Base-by-base conservation (phyloP, 108 stramenopile genomes). In the Chaetoceros tenuissimus region DNA sequence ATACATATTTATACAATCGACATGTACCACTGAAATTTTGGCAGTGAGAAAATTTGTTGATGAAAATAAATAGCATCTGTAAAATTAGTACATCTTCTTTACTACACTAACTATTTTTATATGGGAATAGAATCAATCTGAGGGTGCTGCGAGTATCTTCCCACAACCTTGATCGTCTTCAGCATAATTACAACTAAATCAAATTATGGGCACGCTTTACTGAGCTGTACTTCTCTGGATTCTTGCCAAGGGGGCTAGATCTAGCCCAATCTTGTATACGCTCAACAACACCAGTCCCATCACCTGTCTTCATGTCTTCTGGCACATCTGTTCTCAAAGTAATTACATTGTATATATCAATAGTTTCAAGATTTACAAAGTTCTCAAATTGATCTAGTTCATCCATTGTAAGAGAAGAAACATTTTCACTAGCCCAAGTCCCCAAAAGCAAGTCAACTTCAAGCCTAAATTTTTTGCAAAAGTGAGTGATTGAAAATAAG, bases 341-440 rank as follows among this genome's bases (percentile, higher is more conserved):
- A 55, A 99, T 71, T 45, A 96, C 85, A 68, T 97, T 98, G 80
- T 96, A 99, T 29, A 99, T 98, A 67, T 98, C 99, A 58, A 99
- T 93, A 3, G 99, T 99, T 67, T 99, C 98, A 67, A 80, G 63
- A 65, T 98, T 98, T 0, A 98, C 92, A 66, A 99, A 95, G 44
- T 73, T 68, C 69, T 99, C 98, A 68, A 89, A 98, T 47, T 97
- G 63, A 61, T 96, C 92, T 30, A 96, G 53, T 65, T 98, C 91
- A 28, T 77, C 73, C 16, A 57, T 46, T 1, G 73, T 49, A 18
- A 99, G 67, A 1, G 19, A 49, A 8, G 80, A 68, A 0, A 99
- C 97, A 72, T 98, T 79, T 53, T 94, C 75, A 46, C 66, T 64
- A 24, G 99, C 99, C 96, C 96, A 99, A 2, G 94, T 95, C 24